Base-by-base conservation (phyloP, 768 basidiomycete species). In the Hericium erinaceus region DNA sequence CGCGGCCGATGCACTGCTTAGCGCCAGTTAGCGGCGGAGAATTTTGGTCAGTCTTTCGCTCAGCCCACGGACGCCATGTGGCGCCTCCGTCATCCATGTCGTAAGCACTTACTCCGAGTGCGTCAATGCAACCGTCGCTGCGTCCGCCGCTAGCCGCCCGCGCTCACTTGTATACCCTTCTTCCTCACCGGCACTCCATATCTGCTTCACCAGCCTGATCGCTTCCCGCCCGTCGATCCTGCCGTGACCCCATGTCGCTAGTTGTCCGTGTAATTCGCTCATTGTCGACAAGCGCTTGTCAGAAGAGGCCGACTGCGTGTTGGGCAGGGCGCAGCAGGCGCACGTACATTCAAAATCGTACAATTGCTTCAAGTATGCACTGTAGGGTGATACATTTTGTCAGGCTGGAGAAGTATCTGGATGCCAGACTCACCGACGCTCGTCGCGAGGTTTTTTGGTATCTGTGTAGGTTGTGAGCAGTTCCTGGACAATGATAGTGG, bases 121-220 rank as follows among this genome's bases (percentile, higher is more conserved):
- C 4, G 83, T 73, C 13, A 80, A 81, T 8, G 84, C 81, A 18
- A 86, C 76, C 71, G 74, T 78, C 6, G 74, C 74, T 10, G 79
- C 81, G 64, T 86, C 84, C 24, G 80, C 79, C 7, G 84, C 83
- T 3, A 86, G 71, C 60, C 76, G 71, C 10, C 84, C 85, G 40
- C 84, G 72, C 69, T 83, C 84, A 64, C 83, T 84, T 75, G 75
- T 78, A 63, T 87, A 86, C 0, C 81, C 82, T 69, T 87, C 85
- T 61, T 79, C 74, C 39, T 81, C 78, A 37, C 79, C 84, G 7
- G 83, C 57, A 10, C 69, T 59, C 84, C 84, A 87, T 22, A 85
- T 84, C 54, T 72, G 65, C 54, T 73, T 70, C 38, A 77, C 78
- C 4, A 74, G 62, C 12, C 70, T 67, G 59, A 81, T 73, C 3